These are phyloP conservation scores for Tephrocybe sp. DNA, from an alignment of 768 basidiomycete species.

Conservation along the genomic window DNA sequence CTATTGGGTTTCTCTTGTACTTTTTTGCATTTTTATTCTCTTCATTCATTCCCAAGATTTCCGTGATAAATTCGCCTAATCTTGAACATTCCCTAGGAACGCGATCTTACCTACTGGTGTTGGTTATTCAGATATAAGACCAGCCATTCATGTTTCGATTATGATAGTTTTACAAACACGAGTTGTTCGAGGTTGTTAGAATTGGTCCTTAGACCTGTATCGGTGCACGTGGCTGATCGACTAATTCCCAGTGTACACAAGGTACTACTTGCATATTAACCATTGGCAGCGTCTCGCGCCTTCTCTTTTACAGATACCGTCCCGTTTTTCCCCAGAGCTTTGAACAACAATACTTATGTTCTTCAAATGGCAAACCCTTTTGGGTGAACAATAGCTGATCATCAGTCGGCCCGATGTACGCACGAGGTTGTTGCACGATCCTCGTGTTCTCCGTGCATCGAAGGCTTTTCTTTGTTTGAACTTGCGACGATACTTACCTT, in stretches of 20 bases:
- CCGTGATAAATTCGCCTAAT: constrained; percentile 6
- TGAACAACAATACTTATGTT: not conserved
- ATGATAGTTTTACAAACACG: constrained; percentile 3
- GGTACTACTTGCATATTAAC: not conserved
- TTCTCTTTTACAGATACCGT: too few relatives aligned
- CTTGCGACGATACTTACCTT: not conserved
- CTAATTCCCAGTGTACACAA: not conserved
- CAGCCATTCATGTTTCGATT: constrained; percentile 5
- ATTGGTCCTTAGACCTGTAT: constrained; percentile 6
- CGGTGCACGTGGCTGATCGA: not conserved
- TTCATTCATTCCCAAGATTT: constrained; percentile 7
- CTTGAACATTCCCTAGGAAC: constrained; percentile 8
- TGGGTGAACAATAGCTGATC: constrained; percentile 10
- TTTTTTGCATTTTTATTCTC: constrained; percentile 6
- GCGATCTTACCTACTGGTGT: constrained; percentile 9
- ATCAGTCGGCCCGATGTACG: constrained; percentile 1
- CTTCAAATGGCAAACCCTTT: not conserved
- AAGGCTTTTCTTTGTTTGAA: not conserved
- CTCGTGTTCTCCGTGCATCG: constrained; percentile 13
- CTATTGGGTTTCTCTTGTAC: constrained; percentile 18
- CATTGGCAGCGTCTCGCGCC: too few relatives aligned
- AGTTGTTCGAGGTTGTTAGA: not conserved
- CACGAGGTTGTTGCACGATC: constrained; percentile 8
- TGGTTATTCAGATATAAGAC: constrained; percentile 11
- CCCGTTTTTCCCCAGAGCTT: not conserved